Evolutionary conservation across 2,329 filamentous ascomycete species (phyloP), one percentile per base, ranked within the genome.

Genomic region (Pseudogymnoascus sp.): DNA sequence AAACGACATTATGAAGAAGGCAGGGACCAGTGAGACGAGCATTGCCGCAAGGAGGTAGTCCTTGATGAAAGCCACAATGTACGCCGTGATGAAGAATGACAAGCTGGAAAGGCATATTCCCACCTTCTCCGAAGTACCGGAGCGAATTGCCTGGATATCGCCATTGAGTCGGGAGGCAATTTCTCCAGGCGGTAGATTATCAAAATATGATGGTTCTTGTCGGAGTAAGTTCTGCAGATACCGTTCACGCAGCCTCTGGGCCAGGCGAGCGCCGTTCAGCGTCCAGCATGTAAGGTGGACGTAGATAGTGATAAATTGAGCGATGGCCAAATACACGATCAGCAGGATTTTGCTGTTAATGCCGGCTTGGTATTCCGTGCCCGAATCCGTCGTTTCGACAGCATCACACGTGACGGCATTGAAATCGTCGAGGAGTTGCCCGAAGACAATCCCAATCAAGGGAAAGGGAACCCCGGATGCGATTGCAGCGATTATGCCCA

Each of bases 271-370:
- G n/a, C 83, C 82, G 61, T 76, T 74, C 63, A 85, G 72, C 65
- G 76, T 83, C 82, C 82, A 86, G 67, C 81, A 86, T 8, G 82
- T 76, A 31, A 86, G 79, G 70, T 89, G 83, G 62, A 79, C 74
- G 72, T 89, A 91, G 67, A 89, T 87, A 64, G 83, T 75, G 40
- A 79, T 77, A 67, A 90, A 86, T 65, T 83, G 81, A 29, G 80
- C 86, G 64, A 87, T 82, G 19, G 83, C 83, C 38, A 90, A 79
- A 70, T 86, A 87, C 13, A 87, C 80, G 21, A 89, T 77, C 59
- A 81, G 68, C 70, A 88, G 72, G 40, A 90, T 82, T 69, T 85
- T 87, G 61, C 75, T 70, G 70, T 85, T 81, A 65, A 86, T 79
- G 29, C 72, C 72, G 40, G 69, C 65, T 64, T 82, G 76, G 42